Percentiles rank a stretch among this genome's conserved stretches.
Conservation (phyloP, 345 rosid genomes). For the Boechera stricta region DNA sequence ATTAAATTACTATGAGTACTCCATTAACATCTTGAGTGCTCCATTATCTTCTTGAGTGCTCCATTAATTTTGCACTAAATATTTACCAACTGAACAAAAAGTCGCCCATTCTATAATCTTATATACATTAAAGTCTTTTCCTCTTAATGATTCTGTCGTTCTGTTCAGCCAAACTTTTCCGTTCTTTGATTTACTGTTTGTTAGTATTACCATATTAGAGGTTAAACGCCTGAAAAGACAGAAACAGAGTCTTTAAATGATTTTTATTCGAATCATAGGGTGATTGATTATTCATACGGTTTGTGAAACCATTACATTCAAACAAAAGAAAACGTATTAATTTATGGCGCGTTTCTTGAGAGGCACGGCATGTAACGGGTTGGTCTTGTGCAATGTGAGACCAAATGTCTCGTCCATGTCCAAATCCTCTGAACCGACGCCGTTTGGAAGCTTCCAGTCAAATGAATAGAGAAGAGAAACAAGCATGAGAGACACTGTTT, state of each 20-base stretch:
- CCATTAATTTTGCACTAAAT: too few relatives aligned
- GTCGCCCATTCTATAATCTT: neutral
- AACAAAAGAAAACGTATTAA: neutral
- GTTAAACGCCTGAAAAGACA: neutral
- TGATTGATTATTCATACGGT: neutral
- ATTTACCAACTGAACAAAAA: too few relatives aligned
- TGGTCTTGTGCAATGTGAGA: slow-evolving; percentile 42
- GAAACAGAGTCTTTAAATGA: neutral
- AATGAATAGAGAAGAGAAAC: slow-evolving; percentile 51
- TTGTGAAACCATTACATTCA: neutral
- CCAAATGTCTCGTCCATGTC: slow-evolving; percentile 53
- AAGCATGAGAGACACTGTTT: slow-evolving; percentile 54
- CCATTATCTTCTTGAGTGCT: too few relatives aligned
- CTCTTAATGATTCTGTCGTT: neutral
- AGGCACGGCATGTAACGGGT: slow-evolving; percentile 37
- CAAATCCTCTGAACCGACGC: slow-evolving; percentile 42
- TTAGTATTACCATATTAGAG: neutral
- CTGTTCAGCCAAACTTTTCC: neutral
- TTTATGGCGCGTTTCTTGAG: slow-evolving; percentile 12
- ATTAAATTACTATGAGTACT: too few relatives aligned
- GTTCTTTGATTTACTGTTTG: neutral
- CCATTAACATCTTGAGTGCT: too few relatives aligned
- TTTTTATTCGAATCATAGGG: neutral
- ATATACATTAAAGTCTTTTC: neutral
- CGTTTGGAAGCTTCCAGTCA: slow-evolving; percentile 54